Evolutionary conservation across 352 stramenopile genomes (phyloP).

Genomic region (Aphanomyces invadans): DNA sequence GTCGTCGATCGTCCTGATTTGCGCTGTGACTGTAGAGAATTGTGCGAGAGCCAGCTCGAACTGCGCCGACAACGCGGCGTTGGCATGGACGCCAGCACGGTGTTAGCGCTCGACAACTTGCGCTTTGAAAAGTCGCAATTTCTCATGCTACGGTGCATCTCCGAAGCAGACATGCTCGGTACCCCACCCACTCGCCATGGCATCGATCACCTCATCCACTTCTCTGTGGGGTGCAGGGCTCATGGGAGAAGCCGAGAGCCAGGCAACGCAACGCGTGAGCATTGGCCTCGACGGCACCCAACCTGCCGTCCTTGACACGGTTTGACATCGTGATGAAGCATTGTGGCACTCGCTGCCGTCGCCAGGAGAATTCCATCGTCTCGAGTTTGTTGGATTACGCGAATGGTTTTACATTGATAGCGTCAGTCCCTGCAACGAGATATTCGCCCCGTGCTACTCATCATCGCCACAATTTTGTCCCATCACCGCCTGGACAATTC

Average conservation of each 20-base stretch:
- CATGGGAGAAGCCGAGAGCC: neutral
- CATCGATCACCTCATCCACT: neutral
- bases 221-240: neutral
- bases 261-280: neutral
- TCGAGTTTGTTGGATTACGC: no score
- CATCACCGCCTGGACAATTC: no score
- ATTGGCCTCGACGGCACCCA: neutral
- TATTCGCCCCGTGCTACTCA: no score
- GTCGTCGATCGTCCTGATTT: neutral
- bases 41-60: conserved; percentile 43
- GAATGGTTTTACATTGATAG: no score
- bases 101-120: conserved; percentile 56
- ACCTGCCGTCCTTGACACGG: neutral
- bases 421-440: no score
- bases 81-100: conserved; percentile 60
- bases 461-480: no score
- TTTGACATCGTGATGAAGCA: no score
- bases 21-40: conserved; percentile 26
- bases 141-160: conserved; percentile 51
- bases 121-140: conserved; percentile 56
- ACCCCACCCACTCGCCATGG: neutral
- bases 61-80: conserved; percentile 50
- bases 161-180: conserved; percentile 40
- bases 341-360: no score
- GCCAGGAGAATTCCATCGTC: no score